Base-by-base conservation (phyloP, 192 early-diverging fungal species). In the Podila epigama region DNA sequence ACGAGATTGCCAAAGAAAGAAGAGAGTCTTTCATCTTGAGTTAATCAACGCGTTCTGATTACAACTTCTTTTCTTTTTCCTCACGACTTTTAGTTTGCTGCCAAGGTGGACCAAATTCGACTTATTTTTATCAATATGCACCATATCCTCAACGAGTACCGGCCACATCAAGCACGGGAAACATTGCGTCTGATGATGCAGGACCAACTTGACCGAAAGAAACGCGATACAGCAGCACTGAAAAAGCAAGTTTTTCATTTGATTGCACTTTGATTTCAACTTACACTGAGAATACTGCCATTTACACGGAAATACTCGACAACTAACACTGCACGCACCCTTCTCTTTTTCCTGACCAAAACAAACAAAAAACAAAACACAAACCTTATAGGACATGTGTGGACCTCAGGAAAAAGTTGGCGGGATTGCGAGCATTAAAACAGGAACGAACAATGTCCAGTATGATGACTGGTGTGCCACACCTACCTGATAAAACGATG, bases 131-230 rank as follows among this genome's bases (percentile, higher is more conserved):
- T 92, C 61, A 93, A 95, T 61, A 90, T 91, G 79, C 91, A 95
- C 79, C 92, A 93, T 68, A 82, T 95, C 34, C 79, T 95, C n/a
- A 93, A 95, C 79, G 90, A 92, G 64, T 93, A 91, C 59, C 85
- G 93, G 27, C 86, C 88, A 54, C 92, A 93, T 72, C 93, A 92
- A 71, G 84, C 86, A 16, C 66, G 89, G 64, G 90, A 93, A 58
- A 89, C 90, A 2, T 68, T 93, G 25, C 79, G 83, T 51, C 78
- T 90, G 16, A 84, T 91, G 80, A 83, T 93, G 81, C 84, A 84
- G 32, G 81, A 89, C 36, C 91, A 93, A 77, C 70, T 91, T n/a
- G 75, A 84, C 33, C 72, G 70, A 55, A 84, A 85, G 65, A 64
- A 65, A 9, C 61, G 71, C 29, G 81, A 82, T 20, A 84, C 86